phyloP scores from a whole-genome alignment of 192 early-diverging fungal species.

The Gorgonomyces haynaldii region DNA sequence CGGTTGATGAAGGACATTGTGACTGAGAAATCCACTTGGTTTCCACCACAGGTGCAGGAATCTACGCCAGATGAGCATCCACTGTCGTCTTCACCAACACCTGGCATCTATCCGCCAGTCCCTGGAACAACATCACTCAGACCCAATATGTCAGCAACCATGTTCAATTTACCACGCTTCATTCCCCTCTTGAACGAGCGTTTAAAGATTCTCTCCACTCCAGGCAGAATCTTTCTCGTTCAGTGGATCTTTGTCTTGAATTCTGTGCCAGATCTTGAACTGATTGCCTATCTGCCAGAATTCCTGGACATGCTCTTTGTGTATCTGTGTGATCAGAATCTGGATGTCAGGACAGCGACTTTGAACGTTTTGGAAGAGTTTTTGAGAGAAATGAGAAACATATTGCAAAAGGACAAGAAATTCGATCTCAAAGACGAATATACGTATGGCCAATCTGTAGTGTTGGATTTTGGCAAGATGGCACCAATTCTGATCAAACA shows the following conservation, averaged over 20 bases:
- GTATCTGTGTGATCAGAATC: slow-evolving; percentile 80
- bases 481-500: slow-evolving; percentile 76
- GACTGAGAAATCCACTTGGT: slow-evolving; percentile 73
- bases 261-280: slow-evolving; percentile 86
- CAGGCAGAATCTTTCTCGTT: slow-evolving; percentile 82
- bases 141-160: slow-evolving; percentile 20
- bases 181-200: slow-evolving; percentile 89
- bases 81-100: background rate
- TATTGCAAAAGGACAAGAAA: slow-evolving; percentile 23
- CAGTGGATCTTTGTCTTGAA: slow-evolving; percentile 88
- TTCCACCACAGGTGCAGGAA: slow-evolving; percentile 27
- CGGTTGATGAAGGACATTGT: slow-evolving; percentile 95
- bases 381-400: slow-evolving; percentile 74
- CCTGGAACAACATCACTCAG: slow-evolving; percentile 14
- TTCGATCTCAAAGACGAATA: slow-evolving; percentile 29
- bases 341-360: slow-evolving; percentile 78
- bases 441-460: slow-evolving; percentile 64
- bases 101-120: slow-evolving; percentile 2
- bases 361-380: slow-evolving; percentile 77
- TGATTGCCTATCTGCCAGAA: slow-evolving; percentile 82
- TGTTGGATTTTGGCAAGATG: slow-evolving; percentile 74
- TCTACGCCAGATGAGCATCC: slow-evolving; percentile 1
- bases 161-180: slow-evolving; percentile 84
- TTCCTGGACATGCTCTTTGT: slow-evolving; percentile 86
- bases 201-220: slow-evolving; percentile 81